These are phyloP conservation scores for Aphanomyces stellatus DNA, from an alignment of 352 stramenopile species.

Conservation along the genomic window DNA sequence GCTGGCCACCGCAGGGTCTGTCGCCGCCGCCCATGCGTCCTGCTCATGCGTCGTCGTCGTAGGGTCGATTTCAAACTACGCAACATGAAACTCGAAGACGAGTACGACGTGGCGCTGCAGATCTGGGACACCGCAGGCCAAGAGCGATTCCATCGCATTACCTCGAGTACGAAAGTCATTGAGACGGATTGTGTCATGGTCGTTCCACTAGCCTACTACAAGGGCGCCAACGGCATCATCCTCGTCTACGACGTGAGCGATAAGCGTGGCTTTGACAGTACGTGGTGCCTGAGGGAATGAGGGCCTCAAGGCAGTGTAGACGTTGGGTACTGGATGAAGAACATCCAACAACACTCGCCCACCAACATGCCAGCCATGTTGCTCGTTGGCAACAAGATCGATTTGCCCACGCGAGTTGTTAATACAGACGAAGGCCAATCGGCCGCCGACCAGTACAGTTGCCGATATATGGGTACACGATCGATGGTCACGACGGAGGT, in stretches of 20 bases:
- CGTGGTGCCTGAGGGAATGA: slow-evolving; percentile 19
- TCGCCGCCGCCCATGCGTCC: too few species aligned
- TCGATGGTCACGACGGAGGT: slow-evolving; percentile 12
- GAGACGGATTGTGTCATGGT: not conserved
- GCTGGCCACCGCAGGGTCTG: slow-evolving; percentile 83
- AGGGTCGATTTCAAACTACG: slow-evolving; percentile 92
- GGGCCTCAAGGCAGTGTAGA: slow-evolving; percentile 30
- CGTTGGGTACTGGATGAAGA: slow-evolving; percentile 94
- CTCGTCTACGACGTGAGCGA: slow-evolving; percentile 92
- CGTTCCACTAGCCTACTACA: slow-evolving; percentile 81
- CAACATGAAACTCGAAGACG: slow-evolving; percentile 71
- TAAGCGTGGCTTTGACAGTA: slow-evolving; percentile 88
- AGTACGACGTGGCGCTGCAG: slow-evolving; percentile 81
- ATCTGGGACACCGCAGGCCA: slow-evolving; percentile 94
- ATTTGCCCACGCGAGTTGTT: slow-evolving; percentile 80
- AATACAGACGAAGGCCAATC: slow-evolving; percentile 68
- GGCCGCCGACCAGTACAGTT: slow-evolving; percentile 73
- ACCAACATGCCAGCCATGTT: slow-evolving; percentile 63
- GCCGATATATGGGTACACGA: slow-evolving; percentile 76
- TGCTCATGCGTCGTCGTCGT: too few species aligned
- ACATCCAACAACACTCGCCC: slow-evolving; percentile 86
- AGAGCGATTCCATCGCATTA: slow-evolving; percentile 92
- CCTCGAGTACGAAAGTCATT: slow-evolving; percentile 53
- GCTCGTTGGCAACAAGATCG: slow-evolving; percentile 89
- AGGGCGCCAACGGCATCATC: slow-evolving; percentile 89